Conservation (phyloP, 257 asterid genomes). For the Penstemon eatonii region DNA sequence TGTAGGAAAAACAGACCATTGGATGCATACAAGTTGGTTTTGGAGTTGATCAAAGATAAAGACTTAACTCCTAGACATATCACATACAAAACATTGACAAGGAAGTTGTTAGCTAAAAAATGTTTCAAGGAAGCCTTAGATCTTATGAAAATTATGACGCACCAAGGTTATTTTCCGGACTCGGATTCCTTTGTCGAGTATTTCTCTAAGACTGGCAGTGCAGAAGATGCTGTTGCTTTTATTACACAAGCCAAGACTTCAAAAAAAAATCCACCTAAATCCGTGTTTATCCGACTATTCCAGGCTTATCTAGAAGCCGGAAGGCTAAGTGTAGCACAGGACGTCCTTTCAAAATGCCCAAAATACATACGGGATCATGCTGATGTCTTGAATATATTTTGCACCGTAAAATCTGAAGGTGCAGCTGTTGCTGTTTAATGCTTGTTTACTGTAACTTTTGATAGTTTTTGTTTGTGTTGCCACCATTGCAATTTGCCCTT, state of each 20-base stretch:
- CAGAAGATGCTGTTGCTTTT: slow-evolving; percentile 57
- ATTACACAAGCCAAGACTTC: slow-evolving; percentile 50
- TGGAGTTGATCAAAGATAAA: slow-evolving; percentile 52
- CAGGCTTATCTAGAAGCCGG: slow-evolving; percentile 64
- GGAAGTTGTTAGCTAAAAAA: slow-evolving; percentile 50
- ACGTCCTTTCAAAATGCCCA: slow-evolving; percentile 70
- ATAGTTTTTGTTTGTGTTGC: background rate
- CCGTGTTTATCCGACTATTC: slow-evolving; percentile 53
- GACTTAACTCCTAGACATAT: slow-evolving; percentile 50
- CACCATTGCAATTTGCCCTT: slow-evolving; percentile 4
- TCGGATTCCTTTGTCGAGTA: slow-evolving; percentile 54
- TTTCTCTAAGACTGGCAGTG: slow-evolving; percentile 54
- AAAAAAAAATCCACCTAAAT: slow-evolving; percentile 51
- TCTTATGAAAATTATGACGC: slow-evolving; percentile 66
- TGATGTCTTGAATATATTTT: slow-evolving; percentile 66
- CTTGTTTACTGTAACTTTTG: slow-evolving; percentile 32
- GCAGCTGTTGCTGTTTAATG: slow-evolving; percentile 39
- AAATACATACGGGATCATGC: slow-evolving; percentile 56
- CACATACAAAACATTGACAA: slow-evolving; percentile 60
- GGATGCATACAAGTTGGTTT: slow-evolving; percentile 52
- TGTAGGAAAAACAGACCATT: slow-evolving; percentile 55
- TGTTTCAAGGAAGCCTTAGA: slow-evolving; percentile 57
- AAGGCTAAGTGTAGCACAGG: slow-evolving; percentile 65
- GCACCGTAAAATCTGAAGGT: slow-evolving; percentile 37
- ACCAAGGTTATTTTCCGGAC: slow-evolving; percentile 64